Conservation (phyloP, 495 filamentous ascomycete species). For the Lichenothelia convexa region DNA sequence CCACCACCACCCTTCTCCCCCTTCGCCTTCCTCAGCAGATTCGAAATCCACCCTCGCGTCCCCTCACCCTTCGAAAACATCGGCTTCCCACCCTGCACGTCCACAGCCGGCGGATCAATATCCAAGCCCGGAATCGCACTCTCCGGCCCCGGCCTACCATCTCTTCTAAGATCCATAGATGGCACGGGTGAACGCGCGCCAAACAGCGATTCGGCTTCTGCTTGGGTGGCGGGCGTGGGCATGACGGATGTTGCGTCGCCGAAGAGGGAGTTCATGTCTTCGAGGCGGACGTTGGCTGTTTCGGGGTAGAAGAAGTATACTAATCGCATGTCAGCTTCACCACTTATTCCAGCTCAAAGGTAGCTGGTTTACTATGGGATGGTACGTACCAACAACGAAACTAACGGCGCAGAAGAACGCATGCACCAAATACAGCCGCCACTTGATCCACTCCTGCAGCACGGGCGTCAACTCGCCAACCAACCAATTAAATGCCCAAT, state of each 20-base stretch:
- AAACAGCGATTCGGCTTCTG: constrained; percentile 59
- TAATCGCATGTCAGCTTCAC: constrained; percentile 19
- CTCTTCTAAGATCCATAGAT: constrained; percentile 51
- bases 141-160: constrained; percentile 26
- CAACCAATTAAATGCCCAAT: constrained; percentile 98
- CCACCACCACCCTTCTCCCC: constrained; percentile 25
- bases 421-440: constrained; percentile 86
- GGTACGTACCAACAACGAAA: constrained; percentile 78
- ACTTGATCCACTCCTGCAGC: constrained; percentile 73
- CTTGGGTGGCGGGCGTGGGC: constrained; percentile 48
- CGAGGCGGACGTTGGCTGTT: constrained; percentile 81
- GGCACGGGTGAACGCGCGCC: constrained; percentile 54
- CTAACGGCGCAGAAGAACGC: constrained; percentile 94
- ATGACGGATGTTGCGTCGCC: constrained; percentile 72
- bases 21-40: constrained; percentile 37
- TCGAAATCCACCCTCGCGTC: constrained; percentile 51
- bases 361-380: constrained; percentile 2
- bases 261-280: constrained; percentile 88
- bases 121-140: constrained; percentile 54
- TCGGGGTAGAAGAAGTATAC: constrained; percentile 96
- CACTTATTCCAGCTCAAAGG: no score
- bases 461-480: constrained; percentile 90
- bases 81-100: constrained; percentile 30
- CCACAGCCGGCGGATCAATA: constrained; percentile 45
- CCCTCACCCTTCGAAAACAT: constrained; percentile 30